Percentiles rank a stretch among this genome's conserved stretches.
phyloP scores from a whole-genome alignment of 1,284 basidiomycete genomes.

The Naganishia liquefaciens region DNA sequence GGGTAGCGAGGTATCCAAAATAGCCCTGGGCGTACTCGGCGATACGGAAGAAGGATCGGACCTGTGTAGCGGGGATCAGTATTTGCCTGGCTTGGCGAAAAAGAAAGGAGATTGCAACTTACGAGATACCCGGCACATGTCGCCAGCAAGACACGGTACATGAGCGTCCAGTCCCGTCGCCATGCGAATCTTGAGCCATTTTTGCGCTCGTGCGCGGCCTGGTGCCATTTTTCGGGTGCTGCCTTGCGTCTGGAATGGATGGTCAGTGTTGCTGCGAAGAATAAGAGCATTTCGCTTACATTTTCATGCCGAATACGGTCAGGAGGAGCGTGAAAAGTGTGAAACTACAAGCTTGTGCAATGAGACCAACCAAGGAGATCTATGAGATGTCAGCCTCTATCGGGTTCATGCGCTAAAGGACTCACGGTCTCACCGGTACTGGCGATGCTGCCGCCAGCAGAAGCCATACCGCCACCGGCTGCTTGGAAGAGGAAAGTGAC shows the following conservation, averaged over 20 bases:
- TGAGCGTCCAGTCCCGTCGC: slow-evolving; percentile 61
- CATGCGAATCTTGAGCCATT: slow-evolving; percentile 51
- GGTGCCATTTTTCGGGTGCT: slow-evolving; percentile 34
- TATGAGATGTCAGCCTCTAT: background rate
- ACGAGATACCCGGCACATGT: slow-evolving; percentile 67
- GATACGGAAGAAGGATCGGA: slow-evolving; percentile 29
- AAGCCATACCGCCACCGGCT: slow-evolving; percentile 52
- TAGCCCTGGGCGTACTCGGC: slow-evolving; percentile 32
- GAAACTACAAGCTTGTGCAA: slow-evolving; percentile 65
- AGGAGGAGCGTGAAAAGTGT: slow-evolving; percentile 62
- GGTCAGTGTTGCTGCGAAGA: background rate
- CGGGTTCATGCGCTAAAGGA: background rate
- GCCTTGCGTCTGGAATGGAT: slow-evolving; percentile 19
- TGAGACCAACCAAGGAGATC: slow-evolving; percentile 67
- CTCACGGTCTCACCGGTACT: slow-evolving; percentile 45
- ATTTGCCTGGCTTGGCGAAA: no score
- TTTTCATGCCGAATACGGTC: slow-evolving; percentile 61
- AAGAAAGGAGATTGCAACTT: slow-evolving; percentile 46
- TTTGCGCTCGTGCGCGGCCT: slow-evolving; percentile 37
- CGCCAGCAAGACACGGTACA: slow-evolving; percentile 60
- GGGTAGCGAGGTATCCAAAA: slow-evolving; percentile 31
- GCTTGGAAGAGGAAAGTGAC: slow-evolving; percentile 68
- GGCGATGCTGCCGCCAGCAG: slow-evolving; percentile 35
- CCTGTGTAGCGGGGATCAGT: background rate
- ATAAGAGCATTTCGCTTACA: slow-evolving; percentile 47